Conservation (phyloP, 202 grass and related monocot species). For the Zoysia matrella region DNA sequence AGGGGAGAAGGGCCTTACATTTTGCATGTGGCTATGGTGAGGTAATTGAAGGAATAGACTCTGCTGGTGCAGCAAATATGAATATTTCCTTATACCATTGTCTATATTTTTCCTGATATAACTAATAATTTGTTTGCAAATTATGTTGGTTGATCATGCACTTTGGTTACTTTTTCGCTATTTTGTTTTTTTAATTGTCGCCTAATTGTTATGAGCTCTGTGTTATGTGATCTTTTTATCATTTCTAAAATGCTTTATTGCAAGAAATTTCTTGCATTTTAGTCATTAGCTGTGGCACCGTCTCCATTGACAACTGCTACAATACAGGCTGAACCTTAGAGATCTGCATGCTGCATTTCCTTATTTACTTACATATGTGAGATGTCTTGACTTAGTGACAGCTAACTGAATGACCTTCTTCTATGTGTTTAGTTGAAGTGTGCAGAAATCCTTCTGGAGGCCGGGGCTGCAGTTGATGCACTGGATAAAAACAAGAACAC, state of each 20-base stretch:
- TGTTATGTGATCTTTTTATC: not conserved
- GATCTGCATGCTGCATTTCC: not conserved
- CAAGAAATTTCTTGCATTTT: slow-evolving; percentile 1
- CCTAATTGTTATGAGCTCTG: not conserved
- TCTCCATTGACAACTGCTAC: not conserved
- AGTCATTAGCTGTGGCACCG: not conserved
- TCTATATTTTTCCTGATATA: not conserved
- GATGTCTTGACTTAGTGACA: not conserved
- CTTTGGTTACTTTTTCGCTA: slow-evolving; percentile 15
- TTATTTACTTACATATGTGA: slow-evolving; percentile 15
- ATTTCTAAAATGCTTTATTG: not conserved
- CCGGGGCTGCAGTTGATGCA: slow-evolving; percentile 71
- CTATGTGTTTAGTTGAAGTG: slow-evolving; percentile 66
- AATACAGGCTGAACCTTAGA: not conserved
- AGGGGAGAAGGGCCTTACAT: slow-evolving; percentile 96
- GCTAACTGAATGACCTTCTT: slow-evolving; percentile 25
- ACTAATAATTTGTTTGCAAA: not conserved
- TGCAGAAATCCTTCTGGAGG: slow-evolving; percentile 73
- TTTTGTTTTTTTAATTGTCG: not conserved
- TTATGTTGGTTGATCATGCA: slow-evolving; percentile 5
- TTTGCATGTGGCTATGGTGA: slow-evolving; percentile 99
- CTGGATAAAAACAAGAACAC: slow-evolving; percentile 97
- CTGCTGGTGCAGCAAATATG: not conserved
- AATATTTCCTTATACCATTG: not conserved
- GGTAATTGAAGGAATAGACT: slow-evolving; percentile 50